These are phyloP conservation scores for Poa pratensis DNA, from an alignment of 176 grass and related monocot species.

Conservation along the genomic window DNA sequence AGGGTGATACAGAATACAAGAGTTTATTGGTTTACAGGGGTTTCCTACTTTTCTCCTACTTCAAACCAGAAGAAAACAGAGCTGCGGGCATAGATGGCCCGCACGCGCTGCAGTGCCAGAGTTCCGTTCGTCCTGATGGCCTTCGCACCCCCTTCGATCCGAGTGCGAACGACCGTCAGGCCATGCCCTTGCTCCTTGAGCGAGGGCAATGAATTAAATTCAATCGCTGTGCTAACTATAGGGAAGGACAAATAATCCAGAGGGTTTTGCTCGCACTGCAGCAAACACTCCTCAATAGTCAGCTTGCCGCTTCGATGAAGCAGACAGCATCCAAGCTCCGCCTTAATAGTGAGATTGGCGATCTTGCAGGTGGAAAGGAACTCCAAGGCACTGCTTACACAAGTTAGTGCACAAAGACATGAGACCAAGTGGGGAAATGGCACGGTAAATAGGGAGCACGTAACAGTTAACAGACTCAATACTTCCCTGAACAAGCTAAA, in stretches of 20 bases:
- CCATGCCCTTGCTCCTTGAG: slow-evolving; percentile 62
- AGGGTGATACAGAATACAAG: not conserved
- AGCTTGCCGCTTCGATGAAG: slow-evolving; percentile 78
- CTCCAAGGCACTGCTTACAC: slow-evolving; percentile 67
- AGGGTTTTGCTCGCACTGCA: slow-evolving; percentile 92
- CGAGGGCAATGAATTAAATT: slow-evolving; percentile 27
- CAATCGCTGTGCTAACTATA: slow-evolving; percentile 77
- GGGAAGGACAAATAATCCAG: slow-evolving; percentile 91
- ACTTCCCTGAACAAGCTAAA: not conserved
- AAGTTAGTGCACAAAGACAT: not conserved
- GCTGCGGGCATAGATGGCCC: slow-evolving; percentile 82
- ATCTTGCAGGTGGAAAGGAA: slow-evolving; percentile 93
- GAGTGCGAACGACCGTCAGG: slow-evolving; percentile 77
- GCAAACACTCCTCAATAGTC: slow-evolving; percentile 86
- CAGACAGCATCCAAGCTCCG: slow-evolving; percentile 85
- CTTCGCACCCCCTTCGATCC: slow-evolving; percentile 91
- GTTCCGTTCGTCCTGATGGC: slow-evolving; percentile 79
- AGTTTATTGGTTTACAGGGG: not conserved
- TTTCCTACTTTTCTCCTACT: slow-evolving; percentile 60
- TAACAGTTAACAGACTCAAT: not conserved
- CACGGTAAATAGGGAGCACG: not conserved
- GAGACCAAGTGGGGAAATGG: not conserved
- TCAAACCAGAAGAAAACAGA: slow-evolving; percentile 98
- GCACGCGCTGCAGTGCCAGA: slow-evolving; percentile 70
- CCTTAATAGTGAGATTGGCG: slow-evolving; percentile 78